These are phyloP conservation scores for Rachicladosporium sp. DNA, from an alignment of 2,329 filamentous ascomycete genomes.

Conservation along the genomic window DNA sequence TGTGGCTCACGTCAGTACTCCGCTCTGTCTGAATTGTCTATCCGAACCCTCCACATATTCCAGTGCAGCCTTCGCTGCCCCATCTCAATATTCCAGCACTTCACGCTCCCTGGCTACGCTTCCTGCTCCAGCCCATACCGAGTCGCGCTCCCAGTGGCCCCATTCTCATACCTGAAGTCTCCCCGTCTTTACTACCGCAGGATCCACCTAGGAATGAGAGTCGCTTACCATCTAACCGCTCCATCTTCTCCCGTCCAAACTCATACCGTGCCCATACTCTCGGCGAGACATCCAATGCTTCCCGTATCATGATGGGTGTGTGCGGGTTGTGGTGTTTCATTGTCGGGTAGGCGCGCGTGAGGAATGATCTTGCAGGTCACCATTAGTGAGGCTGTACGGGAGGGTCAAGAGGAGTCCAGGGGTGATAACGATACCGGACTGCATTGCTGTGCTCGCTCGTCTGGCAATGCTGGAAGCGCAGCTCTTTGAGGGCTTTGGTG, in stretches of 20 bases:
- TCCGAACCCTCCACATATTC: no score
- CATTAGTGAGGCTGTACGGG: background rate
- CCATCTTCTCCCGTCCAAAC: conserved; percentile 55
- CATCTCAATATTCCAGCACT: no score
- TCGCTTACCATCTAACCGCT: conserved; percentile 45
- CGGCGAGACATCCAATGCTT: conserved; percentile 73
- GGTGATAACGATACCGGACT: conserved; percentile 49
- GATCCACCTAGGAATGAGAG: no score
- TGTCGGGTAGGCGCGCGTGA: conserved; percentile 82
- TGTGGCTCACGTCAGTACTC: no score
- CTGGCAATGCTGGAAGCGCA: conserved; percentile 96
- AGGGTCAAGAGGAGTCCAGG: background rate
- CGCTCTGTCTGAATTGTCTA: no score
- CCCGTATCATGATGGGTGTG: conserved; percentile 86
- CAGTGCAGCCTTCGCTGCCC: no score
- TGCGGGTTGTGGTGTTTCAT: conserved; percentile 99
- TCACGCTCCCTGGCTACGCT: no score
- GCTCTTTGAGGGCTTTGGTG: conserved; percentile 75
- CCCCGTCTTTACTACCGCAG: no score
- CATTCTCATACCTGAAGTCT: no score
- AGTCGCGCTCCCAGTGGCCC: no score
- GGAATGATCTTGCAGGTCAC: conserved; percentile 55
- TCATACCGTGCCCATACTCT: conserved; percentile 86
- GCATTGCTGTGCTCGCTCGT: conserved; percentile 81
- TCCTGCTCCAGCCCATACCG: no score